These are phyloP conservation scores for Kickxella alabastrina DNA, from an alignment of 192 early-diverging fungal species.

Conservation along the genomic window DNA sequence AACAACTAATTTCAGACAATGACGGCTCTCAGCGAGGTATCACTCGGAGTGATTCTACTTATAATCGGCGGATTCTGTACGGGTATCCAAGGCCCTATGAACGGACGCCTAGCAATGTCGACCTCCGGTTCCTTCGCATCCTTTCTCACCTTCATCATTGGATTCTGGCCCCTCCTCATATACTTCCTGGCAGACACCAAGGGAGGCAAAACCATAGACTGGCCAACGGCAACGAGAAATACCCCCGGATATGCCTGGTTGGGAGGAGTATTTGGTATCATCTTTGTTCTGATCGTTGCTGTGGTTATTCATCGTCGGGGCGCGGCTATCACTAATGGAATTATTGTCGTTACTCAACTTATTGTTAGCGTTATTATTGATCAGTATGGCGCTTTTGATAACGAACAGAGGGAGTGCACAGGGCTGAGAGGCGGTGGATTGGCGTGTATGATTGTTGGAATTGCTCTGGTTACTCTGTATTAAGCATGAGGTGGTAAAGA, in stretches of 20 bases:
- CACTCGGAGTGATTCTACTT: conserved; percentile 43
- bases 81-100: conserved; percentile 48
- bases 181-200: conserved; percentile 49
- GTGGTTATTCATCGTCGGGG: conserved; percentile 50
- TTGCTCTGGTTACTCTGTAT: conserved; percentile 48
- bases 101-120: conserved; percentile 44
- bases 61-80: conserved; percentile 48
- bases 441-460: conserved; percentile 50
- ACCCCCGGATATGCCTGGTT: conserved; percentile 47
- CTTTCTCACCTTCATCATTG: conserved; percentile 46
- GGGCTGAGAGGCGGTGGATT: conserved; percentile 45
- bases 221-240: conserved; percentile 18
- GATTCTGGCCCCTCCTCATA: conserved; percentile 51
- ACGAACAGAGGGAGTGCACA: conserved; percentile 26
- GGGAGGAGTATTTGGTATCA: conserved; percentile 44
- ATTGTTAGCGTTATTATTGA: conserved; percentile 48
- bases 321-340: conserved; percentile 47
- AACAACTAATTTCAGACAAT: neutral
- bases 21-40: conserved; percentile 26
- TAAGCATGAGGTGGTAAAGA: conserved; percentile 2
- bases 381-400: conserved; percentile 35
- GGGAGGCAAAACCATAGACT: conserved; percentile 44
- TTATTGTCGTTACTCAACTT: conserved; percentile 50
- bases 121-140: conserved; percentile 45
- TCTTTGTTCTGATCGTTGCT: conserved; percentile 48